Percentiles rank a stretch among this genome's conserved stretches.
These are phyloP conservation scores for Aegilops longissima DNA, from an alignment of 176 grass and related monocot genomes.

Conservation along the genomic window DNA sequence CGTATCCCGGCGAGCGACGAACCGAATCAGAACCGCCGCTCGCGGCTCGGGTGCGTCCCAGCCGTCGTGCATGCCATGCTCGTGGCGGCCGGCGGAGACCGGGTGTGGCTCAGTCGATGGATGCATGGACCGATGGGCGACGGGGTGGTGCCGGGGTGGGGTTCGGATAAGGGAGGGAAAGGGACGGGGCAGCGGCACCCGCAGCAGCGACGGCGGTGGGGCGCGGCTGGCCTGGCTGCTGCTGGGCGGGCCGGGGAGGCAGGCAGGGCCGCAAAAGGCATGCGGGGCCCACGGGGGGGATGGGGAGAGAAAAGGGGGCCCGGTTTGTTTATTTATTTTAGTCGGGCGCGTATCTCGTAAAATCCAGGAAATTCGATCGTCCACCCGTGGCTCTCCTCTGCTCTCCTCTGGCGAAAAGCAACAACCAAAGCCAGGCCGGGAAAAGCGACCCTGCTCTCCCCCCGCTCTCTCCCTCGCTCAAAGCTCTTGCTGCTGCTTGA, in stretches of 20 bases:
- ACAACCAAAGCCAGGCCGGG: background rate
- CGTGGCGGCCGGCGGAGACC: no score
- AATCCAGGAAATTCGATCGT: constrained; percentile 78
- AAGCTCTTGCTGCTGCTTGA: background rate
- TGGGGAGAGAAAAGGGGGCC: no score
- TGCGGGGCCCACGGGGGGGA: background rate
- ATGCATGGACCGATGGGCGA: no score
- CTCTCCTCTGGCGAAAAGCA: constrained; percentile 19
- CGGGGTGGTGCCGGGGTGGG: background rate
- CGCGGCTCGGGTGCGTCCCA: no score
- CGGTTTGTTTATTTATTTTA: constrained; percentile 42
- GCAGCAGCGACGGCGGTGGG: background rate
- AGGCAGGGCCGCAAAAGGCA: constrained; percentile 4
- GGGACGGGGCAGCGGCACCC: constrained; percentile 20
- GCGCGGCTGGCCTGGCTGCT: background rate
- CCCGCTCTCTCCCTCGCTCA: background rate
- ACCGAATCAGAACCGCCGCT: no score
- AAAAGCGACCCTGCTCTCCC: background rate
- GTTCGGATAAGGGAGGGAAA: constrained; percentile 36
- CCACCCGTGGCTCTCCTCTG: constrained; percentile 1
- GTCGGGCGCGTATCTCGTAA: constrained; percentile 62
- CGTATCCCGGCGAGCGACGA: background rate
- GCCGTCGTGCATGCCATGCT: no score
- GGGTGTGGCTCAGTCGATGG: no score
- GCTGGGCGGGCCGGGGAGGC: background rate